A percentile compares a stretch with the other conserved stretches of the same genome.
phyloP scores from a whole-genome alignment of 2,329 filamentous ascomycete species.

The Claviceps sp. region DNA sequence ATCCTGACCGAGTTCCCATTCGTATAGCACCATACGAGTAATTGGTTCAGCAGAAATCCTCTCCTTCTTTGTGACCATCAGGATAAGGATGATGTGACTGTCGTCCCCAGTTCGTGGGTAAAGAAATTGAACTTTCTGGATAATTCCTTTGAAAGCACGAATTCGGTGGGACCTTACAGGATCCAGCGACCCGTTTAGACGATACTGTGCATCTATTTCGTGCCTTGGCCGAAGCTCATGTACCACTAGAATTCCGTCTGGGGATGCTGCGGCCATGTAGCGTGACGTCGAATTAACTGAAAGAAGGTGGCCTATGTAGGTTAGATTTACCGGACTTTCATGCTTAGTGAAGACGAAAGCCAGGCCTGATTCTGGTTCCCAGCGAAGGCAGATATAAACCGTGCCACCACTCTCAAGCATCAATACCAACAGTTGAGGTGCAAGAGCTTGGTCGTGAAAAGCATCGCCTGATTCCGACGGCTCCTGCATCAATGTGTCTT shows the following conservation, averaged over 20 bases:
- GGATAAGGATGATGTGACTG: constrained; percentile 61
- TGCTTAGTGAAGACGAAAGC: constrained; percentile 49
- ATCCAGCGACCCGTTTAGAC: constrained; percentile 28
- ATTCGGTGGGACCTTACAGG: constrained; percentile 40
- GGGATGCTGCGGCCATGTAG: constrained; percentile 55
- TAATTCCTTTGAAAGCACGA: constrained; percentile 50
- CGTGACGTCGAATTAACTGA: constrained; percentile 65
- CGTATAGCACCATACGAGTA: constrained; percentile 42
- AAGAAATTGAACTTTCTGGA: constrained; percentile 79
- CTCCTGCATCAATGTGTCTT: constrained; percentile 24
- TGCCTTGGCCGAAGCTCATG: constrained; percentile 51
- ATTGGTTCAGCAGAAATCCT: constrained; percentile 12
- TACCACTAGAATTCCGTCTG: constrained; percentile 56
- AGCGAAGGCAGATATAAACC: constrained; percentile 60
- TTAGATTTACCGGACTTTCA: constrained; percentile 43
- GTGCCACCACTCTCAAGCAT: constrained; percentile 60
- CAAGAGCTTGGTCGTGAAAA: constrained; percentile 25
- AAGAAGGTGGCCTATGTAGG: constrained; percentile 50
- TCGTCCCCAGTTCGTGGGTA: constrained; percentile 54
- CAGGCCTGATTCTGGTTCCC: constrained; percentile 27
- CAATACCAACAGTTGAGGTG: constrained; percentile 71
- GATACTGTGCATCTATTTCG: constrained; percentile 37
- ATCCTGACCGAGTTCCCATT: constrained; percentile 43
- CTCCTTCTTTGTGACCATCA: constrained; percentile 41
- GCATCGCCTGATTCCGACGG: constrained; percentile 7